Evolutionary conservation across 2,329 filamentous ascomycete species (phyloP).

Genomic region (Onygena corvina): DNA sequence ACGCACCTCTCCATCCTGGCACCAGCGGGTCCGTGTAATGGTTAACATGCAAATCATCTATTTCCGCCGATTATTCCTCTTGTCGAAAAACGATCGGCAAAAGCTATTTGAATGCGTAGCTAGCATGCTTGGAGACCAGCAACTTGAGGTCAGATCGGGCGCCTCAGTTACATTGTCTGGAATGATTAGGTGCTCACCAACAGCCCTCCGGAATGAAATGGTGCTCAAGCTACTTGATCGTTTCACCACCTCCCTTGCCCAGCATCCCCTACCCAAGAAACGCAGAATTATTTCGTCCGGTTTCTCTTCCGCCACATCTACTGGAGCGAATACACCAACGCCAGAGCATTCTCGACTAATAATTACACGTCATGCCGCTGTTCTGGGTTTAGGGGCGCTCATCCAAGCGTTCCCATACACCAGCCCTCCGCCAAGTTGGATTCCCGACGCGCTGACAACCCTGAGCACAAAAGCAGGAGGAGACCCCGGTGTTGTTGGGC

Average conservation of each 20-base stretch:
- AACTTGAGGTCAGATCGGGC: constrained; percentile 86
- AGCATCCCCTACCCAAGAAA: constrained; percentile 77
- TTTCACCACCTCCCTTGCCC: constrained; percentile 64
- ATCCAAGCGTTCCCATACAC: constrained; percentile 95
- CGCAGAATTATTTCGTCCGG: constrained; percentile 27
- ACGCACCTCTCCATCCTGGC: constrained; percentile 74
- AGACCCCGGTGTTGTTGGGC: constrained; percentile 84
- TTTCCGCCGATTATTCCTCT: constrained; percentile 88
- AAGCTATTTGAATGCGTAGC: constrained; percentile 85
- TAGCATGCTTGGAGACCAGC: constrained; percentile 80
- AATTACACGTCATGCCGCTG: constrained; percentile 74
- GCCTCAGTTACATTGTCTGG: constrained; percentile 88
- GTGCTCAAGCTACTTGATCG: constrained; percentile 63
- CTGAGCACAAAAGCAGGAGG: constrained; percentile 74
- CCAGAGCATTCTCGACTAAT: constrained; percentile 58
- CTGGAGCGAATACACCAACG: constrained; percentile 38
- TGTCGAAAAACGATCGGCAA: constrained; percentile 60
- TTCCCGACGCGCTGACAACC: constrained; percentile 81
- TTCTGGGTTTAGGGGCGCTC: constrained; percentile 78
- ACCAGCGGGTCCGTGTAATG: constrained; percentile 83
- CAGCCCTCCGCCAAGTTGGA: constrained; percentile 82
- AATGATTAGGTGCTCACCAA: constrained; percentile 93
- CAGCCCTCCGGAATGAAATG: constrained; percentile 62
- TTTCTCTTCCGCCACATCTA: constrained; percentile 33
- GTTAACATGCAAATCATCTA: constrained; percentile 99